These are phyloP conservation scores for Erythrophleum ivorense DNA, from an alignment of 331 rosid species.

Conservation along the genomic window DNA sequence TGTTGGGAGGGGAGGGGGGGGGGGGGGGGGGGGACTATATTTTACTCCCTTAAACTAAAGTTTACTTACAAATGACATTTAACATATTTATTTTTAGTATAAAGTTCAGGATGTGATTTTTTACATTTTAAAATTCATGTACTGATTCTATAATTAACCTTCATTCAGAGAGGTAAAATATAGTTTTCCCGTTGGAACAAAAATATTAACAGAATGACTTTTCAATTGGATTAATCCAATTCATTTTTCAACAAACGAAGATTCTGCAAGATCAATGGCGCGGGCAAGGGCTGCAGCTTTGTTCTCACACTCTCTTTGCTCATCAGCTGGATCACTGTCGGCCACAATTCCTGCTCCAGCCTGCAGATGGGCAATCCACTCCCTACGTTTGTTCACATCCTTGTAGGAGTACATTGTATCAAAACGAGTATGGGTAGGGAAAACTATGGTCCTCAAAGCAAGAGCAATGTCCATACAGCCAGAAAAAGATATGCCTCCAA, in stretches of 20 bases:
- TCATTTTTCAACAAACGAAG: slow-evolving; percentile 62
- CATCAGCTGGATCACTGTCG: slow-evolving; percentile 89
- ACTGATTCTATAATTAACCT: no score
- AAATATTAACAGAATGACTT: neutral
- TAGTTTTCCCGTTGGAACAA: neutral
- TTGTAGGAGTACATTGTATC: slow-evolving; percentile 92
- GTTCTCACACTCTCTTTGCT: slow-evolving; percentile 94
- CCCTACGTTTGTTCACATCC: slow-evolving; percentile 71
- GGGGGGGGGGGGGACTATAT: no score
- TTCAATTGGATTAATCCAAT: neutral
- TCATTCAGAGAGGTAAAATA: no score
- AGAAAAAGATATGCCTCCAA: slow-evolving; percentile 85
- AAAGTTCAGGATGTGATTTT: neutral
- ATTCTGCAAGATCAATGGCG: slow-evolving; percentile 96
- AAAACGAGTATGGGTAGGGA: slow-evolving; percentile 76
- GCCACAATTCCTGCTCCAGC: slow-evolving; percentile 98
- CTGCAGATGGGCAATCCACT: slow-evolving; percentile 94
- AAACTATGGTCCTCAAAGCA: slow-evolving; percentile 82
- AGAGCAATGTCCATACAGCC: slow-evolving; percentile 95
- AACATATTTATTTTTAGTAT: no score
- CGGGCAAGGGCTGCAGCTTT: slow-evolving; percentile 94
- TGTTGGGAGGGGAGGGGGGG: no score
- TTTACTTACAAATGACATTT: no score
- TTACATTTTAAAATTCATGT: no score
- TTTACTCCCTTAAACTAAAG: no score